phyloP scores from a whole-genome alignment of 2,329 filamentous ascomycete species.

The Fusarium siculi region DNA sequence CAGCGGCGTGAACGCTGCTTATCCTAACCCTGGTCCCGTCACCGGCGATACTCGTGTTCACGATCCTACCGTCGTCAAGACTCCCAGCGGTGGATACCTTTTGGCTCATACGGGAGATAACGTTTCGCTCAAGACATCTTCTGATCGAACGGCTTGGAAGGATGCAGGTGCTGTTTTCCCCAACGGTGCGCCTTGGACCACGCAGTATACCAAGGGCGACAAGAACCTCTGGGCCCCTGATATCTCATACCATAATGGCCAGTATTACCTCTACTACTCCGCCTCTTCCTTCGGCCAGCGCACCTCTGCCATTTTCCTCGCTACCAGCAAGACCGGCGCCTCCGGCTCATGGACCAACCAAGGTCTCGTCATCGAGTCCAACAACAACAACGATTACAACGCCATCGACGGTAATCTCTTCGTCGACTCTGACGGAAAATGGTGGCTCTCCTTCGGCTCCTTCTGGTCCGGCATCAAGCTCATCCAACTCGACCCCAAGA shows the following conservation, averaged over 20 bases:
- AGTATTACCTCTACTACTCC: slow-evolving; percentile 49
- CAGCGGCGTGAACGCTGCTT: slow-evolving; percentile 1
- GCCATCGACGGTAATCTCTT: slow-evolving; percentile 47
- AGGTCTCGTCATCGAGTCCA: slow-evolving; percentile 44
- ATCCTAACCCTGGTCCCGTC: slow-evolving; percentile 40
- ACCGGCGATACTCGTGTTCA: slow-evolving; percentile 43
- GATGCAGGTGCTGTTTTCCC: slow-evolving; percentile 47
- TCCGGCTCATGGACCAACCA: slow-evolving; percentile 47
- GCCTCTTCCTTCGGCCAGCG: slow-evolving; percentile 45
- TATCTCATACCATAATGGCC: slow-evolving; percentile 52
- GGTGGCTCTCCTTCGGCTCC: slow-evolving; percentile 49
- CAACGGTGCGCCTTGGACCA: slow-evolving; percentile 47
- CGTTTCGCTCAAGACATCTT: slow-evolving; percentile 47
- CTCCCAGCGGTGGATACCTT: slow-evolving; percentile 42
- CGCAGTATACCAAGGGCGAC: slow-evolving; percentile 44
- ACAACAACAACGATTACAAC: slow-evolving; percentile 40
- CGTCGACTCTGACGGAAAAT: slow-evolving; percentile 42
- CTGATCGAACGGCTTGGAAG: slow-evolving; percentile 46
- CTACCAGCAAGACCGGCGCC: slow-evolving; percentile 44
- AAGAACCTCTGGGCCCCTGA: slow-evolving; percentile 63
- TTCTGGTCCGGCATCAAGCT: slow-evolving; percentile 49
- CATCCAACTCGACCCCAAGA: slow-evolving; percentile 40
- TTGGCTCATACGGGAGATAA: slow-evolving; percentile 44
- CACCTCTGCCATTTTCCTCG: slow-evolving; percentile 47
- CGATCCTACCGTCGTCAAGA: slow-evolving; percentile 47